phyloP scores from a whole-genome alignment of 805 yeast species.

The Blastobotrys parvus region DNA sequence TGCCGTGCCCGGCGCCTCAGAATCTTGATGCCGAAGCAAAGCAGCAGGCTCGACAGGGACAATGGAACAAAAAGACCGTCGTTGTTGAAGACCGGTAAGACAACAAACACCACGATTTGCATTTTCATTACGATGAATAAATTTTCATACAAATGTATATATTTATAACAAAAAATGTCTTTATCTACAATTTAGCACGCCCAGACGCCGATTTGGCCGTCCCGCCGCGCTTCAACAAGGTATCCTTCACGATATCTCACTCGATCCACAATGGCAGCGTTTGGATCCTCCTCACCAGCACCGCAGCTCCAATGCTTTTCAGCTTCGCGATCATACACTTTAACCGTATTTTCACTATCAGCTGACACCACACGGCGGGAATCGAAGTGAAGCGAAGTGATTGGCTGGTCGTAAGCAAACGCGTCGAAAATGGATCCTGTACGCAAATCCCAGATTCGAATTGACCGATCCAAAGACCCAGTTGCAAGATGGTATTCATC shows the following conservation, averaged over 20 bases:
- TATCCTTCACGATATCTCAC: constrained; percentile 56
- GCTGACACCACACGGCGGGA: constrained; percentile 46
- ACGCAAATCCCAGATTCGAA: constrained; percentile 67
- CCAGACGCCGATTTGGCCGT: constrained; percentile 60
- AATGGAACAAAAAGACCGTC: constrained; percentile 5
- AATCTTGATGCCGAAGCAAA: constrained; percentile 2
- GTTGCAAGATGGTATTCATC: constrained; percentile 57
- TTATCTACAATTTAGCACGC: constrained; percentile 29
- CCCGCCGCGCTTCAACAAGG: constrained; percentile 52
- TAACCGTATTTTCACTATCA: constrained; percentile 41
- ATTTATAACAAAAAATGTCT: not conserved
- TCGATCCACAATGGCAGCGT: constrained; percentile 29
- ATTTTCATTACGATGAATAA: no score
- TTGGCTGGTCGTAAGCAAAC: constrained; percentile 51
- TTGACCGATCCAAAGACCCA: constrained; percentile 54
- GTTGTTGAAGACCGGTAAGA: constrained; percentile 1
- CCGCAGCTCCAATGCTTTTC: constrained; percentile 50
- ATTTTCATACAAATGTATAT: no score
- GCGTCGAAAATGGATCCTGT: constrained; percentile 56
- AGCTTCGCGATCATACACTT: constrained; percentile 49
- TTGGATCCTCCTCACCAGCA: constrained; percentile 29
- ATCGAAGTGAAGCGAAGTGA: constrained; percentile 53
- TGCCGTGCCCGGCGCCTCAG: constrained; percentile 28
- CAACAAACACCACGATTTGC: no score
- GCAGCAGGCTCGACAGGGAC: constrained; percentile 1